phyloP scores from a whole-genome alignment of 2,329 filamentous ascomycete species.

The Cercospora janseana region DNA sequence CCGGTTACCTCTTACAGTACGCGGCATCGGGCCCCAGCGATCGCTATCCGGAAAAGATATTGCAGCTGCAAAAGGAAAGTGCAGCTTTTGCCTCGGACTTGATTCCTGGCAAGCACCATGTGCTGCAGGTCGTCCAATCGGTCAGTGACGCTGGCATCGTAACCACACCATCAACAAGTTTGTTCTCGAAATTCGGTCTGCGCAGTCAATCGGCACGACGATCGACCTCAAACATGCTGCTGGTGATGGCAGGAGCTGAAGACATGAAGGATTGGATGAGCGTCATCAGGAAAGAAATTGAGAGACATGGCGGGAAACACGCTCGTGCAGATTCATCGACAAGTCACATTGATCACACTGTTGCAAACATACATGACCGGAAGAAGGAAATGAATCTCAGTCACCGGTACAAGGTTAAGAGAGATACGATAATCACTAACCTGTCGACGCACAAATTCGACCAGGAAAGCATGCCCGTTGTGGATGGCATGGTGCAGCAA shows the following conservation, averaged over 20 bases:
- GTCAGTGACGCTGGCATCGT: conserved; percentile 58
- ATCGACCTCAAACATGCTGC: conserved; percentile 61
- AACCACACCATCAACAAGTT: conserved; percentile 54
- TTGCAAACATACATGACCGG: conserved; percentile 26
- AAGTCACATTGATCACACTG: conserved; percentile 9
- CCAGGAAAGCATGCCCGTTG: background rate
- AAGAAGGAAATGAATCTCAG: conserved; percentile 31
- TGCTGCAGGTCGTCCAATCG: conserved; percentile 69
- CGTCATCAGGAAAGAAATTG: conserved; percentile 66
- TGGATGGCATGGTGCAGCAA: background rate
- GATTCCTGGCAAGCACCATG: conserved; percentile 77
- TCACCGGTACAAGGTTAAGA: conserved; percentile 41
- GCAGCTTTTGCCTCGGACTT: conserved; percentile 78
- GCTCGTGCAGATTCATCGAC: conserved; percentile 51
- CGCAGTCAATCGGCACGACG: conserved; percentile 39
- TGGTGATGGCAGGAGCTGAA: conserved; percentile 70
- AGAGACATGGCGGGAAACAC: conserved; percentile 66
- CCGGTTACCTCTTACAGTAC: conserved; percentile 74
- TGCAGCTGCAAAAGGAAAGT: conserved; percentile 70
- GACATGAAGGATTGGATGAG: conserved; percentile 77
- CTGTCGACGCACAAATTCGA: conserved; percentile 16
- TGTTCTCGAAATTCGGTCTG: conserved; percentile 65
- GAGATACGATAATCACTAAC: conserved; percentile 22
- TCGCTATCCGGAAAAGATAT: conserved; percentile 68
- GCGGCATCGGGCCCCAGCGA: conserved; percentile 67